phyloP scores from a whole-genome alignment of 768 basidiomycete genomes.

The Kwoniella newhampshirensis region DNA sequence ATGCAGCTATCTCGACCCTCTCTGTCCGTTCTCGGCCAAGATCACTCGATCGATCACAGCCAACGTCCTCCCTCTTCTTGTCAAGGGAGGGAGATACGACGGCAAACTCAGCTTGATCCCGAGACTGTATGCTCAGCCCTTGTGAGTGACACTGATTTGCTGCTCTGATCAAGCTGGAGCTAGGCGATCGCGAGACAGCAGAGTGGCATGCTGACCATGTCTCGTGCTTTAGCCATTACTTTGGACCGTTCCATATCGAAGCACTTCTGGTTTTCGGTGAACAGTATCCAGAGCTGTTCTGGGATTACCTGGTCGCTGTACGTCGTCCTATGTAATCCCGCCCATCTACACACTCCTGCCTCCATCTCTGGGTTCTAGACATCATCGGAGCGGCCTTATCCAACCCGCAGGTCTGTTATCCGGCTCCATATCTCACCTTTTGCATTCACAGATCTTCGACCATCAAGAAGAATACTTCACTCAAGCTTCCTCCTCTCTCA shows the following conservation, averaged over 20 bases:
- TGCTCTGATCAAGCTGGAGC: too few species aligned
- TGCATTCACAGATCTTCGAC: conserved; percentile 65
- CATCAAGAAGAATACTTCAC: conserved; percentile 77
- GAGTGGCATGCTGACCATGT: conserved; percentile 1
- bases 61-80: conserved; percentile 42
- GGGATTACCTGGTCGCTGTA: conserved; percentile 71
- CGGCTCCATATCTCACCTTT: neutral
- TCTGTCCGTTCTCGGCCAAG: conserved; percentile 48
- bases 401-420: conserved; percentile 1
- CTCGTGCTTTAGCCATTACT: conserved; percentile 28
- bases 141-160: too few species aligned
- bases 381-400: too few species aligned
- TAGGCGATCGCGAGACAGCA: neutral
- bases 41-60: conserved; percentile 35
- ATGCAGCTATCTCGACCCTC: conserved; percentile 43
- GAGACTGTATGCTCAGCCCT: conserved; percentile 52
- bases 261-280: conserved; percentile 74
- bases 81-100: conserved; percentile 57
- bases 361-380: too few species aligned
- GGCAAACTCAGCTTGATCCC: conserved; percentile 66
- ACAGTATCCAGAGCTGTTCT: conserved; percentile 73
- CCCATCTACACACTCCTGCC: neutral
- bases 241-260: conserved; percentile 70
- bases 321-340: conserved; percentile 35
- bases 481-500: conserved; percentile 66